Percentiles rank a stretch among this genome's conserved stretches.
These are phyloP conservation scores for Backusella macrospora DNA, from an alignment of 192 early-diverging fungal genomes.

Conservation along the genomic window DNA sequence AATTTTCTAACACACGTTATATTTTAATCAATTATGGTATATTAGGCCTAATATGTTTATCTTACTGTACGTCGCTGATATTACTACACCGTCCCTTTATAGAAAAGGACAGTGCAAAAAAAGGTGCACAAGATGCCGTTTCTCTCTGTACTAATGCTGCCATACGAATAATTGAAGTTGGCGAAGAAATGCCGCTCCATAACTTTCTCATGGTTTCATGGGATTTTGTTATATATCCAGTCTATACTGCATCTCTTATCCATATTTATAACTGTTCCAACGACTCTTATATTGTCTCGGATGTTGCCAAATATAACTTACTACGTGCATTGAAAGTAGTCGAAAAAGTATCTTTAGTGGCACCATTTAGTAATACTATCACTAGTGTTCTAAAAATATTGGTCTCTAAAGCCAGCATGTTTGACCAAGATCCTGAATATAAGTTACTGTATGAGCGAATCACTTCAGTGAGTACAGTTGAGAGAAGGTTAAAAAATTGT, in stretches of 20 bases:
- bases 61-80: conserved; percentile 36
- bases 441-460: not conserved
- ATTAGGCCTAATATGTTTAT: conserved; percentile 32
- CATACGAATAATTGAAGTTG: conserved; percentile 16
- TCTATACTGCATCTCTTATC: conserved; percentile 38
- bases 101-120: conserved; percentile 16
- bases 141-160: conserved; percentile 17
- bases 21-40: not conserved
- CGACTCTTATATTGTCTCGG: conserved; percentile 19
- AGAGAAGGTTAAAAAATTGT: not conserved
- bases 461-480: not conserved
- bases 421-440: not conserved
- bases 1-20: not conserved
- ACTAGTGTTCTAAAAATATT: not conserved
- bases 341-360: not conserved
- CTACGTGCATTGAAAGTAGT: conserved; percentile 21
- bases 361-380: not conserved
- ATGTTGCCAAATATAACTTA: conserved; percentile 30
- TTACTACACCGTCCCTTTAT: conserved; percentile 45
- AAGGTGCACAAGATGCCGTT: not conserved
- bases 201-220: conserved; percentile 32
- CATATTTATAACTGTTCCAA: conserved; percentile 33
- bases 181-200: conserved; percentile 26
- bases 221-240: conserved; percentile 40
- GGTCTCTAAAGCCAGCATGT: not conserved